Conservation (phyloP, 73 alveolate genomes). For the Tetrahymena elliotti region DNA sequence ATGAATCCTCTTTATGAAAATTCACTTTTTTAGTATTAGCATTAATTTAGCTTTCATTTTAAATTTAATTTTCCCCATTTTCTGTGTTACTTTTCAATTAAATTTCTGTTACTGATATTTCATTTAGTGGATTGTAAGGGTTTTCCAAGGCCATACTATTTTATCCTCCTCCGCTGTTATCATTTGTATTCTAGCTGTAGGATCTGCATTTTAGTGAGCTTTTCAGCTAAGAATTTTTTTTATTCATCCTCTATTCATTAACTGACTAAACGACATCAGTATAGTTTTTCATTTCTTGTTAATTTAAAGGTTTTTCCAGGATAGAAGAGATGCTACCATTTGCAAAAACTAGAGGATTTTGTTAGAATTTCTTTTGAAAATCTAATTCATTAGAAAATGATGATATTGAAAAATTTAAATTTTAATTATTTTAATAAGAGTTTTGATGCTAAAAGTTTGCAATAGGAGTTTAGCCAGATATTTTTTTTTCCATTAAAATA, state of each 20-base stretch:
- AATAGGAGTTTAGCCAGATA: background rate
- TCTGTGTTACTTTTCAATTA: background rate
- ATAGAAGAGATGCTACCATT: background rate
- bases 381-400: background rate
- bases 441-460: background rate
- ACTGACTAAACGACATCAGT: background rate
- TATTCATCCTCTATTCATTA: background rate
- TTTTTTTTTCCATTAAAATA: background rate
- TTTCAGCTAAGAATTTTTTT: background rate
- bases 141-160: background rate
- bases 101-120: background rate
- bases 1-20: background rate
- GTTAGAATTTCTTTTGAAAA: background rate
- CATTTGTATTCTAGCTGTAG: background rate
- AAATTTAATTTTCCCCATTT: background rate
- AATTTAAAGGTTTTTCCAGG: background rate
- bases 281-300: background rate
- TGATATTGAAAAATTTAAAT: background rate
- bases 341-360: background rate
- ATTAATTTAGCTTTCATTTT: background rate
- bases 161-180: background rate
- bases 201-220: background rate
- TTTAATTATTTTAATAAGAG: no score
- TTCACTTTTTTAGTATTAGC: background rate
- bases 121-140: background rate